Evolutionary conservation across 331 rosid species (phyloP), one percentile per base, ranked within the genome.

Genomic region (Ulmus americana): DNA sequence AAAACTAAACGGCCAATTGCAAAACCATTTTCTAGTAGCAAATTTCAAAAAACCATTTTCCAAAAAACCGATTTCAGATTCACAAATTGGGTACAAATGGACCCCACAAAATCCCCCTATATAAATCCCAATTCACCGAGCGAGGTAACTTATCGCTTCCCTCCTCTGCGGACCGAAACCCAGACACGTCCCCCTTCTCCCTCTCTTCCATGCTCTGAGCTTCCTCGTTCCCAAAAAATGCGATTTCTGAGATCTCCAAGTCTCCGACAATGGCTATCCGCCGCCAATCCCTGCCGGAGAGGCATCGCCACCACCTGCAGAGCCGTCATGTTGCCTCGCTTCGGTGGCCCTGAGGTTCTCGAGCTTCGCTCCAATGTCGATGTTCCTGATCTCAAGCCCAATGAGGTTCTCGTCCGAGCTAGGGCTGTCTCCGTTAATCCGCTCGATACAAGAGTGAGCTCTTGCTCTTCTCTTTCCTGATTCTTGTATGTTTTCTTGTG

Each of bases 361-460:
- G 74, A 87, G 60, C 77, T 88, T 63, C 86, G 80, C 5, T 54
- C 83, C 55, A 63, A 82, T 35, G 79, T 82, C n/a, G 52, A 20
- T 1, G 82, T 90, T 11, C 97, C 97, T 42, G 77, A 59, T 43
- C 89, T 90, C 73, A 83, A 84, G 55, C 82, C 89, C 42, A 72
- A 74, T 61, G 68, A 90, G 49, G 91, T 90, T 59, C 97, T 90
- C 53, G 91, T 90, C 45, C 91, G 90, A 43, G 20, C 98, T 68
- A 88, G 82, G 47, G 98, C 98, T 42, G 95, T 82, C 73, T 80
- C 97, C 65, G 39, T 92, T 72, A 92, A 92, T 40, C 95, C 97
- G 38, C 80, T 92, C 7, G 97, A 92, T 62, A 85, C 89, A 7
- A 74, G 98, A 63, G 97, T 91, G 50, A 73, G 95, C 62, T 48